These are phyloP conservation scores for Saturnispora diversa DNA, from an alignment of 805 yeast genomes.

Conservation along the genomic window DNA sequence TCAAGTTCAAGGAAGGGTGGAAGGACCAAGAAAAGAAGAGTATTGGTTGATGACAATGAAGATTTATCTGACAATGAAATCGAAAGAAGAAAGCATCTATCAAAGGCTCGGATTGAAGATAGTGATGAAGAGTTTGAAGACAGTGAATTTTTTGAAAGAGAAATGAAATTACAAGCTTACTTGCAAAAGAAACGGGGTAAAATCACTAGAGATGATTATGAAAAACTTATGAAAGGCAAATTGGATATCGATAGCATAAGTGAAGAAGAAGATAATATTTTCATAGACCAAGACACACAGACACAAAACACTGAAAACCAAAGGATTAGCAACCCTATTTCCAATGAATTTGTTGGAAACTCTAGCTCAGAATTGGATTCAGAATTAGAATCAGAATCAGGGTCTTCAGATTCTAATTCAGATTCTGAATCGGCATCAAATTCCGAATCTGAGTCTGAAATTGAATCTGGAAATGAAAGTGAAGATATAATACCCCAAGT, in stretches of 20 bases:
- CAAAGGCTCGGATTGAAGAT: conserved; percentile 47
- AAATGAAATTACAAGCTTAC: conserved; percentile 38
- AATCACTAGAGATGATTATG: conserved; percentile 25
- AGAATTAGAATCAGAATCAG: too few species aligned
- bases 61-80: conserved; percentile 12
- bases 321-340: neutral
- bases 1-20: conserved; percentile 1
- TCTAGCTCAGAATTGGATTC: too few species aligned
- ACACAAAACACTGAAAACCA: conserved; percentile 3
- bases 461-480: neutral
- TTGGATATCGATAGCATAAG: conserved; percentile 9
- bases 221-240: conserved; percentile 9
- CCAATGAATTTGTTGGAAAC: neutral
- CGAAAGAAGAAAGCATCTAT: conserved; percentile 28
- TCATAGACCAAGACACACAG: neutral
- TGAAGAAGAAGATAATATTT: conserved; percentile 12
- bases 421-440: neutral
- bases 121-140: conserved; percentile 63
- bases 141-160: conserved; percentile 46
- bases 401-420: neutral
- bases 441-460: neutral
- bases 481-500: too few species aligned
- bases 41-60: conserved; percentile 28
- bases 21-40: conserved; percentile 11
- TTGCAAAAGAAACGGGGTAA: conserved; percentile 22